Conservation (phyloP, 2,329 filamentous ascomycete species). For the Colletotrichum acutatum region DNA sequence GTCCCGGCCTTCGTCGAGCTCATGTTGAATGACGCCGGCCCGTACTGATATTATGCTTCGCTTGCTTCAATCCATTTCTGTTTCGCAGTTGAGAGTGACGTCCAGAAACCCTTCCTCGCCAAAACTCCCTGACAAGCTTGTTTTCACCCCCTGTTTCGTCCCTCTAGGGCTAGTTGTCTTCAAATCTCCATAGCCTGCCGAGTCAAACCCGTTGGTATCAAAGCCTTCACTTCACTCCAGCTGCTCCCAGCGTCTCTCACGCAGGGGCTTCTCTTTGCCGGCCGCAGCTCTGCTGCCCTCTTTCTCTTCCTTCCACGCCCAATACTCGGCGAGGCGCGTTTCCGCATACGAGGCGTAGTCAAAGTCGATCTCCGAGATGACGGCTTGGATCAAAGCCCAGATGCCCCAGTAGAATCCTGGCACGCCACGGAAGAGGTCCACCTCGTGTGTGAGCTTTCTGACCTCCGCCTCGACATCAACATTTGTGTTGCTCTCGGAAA, state of each 20-base stretch:
- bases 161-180: background rate
- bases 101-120: constrained; percentile 35
- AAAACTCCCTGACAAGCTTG: constrained; percentile 13
- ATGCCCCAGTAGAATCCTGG: constrained; percentile 94
- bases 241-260: constrained; percentile 85
- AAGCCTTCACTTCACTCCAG: constrained; percentile 41
- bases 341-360: constrained; percentile 96
- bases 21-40: constrained; percentile 48
- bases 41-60: constrained; percentile 37
- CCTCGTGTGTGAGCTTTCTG: constrained; percentile 78
- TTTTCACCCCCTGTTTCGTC: background rate
- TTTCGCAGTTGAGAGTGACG: constrained; percentile 37
- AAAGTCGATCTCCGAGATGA: constrained; percentile 95
- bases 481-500: constrained; percentile 51
- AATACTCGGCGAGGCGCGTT: constrained; percentile 87
- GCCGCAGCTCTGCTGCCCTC: constrained; percentile 67
- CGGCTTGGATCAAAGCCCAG: constrained; percentile 94
- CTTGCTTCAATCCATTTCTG: constrained; percentile 36
- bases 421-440: constrained; percentile 88
- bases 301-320: constrained; percentile 84
- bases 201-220: background rate
- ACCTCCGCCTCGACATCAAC: constrained; percentile 71
- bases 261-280: constrained; percentile 73
- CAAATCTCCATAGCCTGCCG: background rate
- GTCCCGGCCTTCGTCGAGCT: constrained; percentile 40